Percentiles rank a stretch among this genome's conserved stretches.
These are phyloP conservation scores for Xylariaceae sp. DNA, from an alignment of 2,329 filamentous ascomycete species.

Conservation along the genomic window DNA sequence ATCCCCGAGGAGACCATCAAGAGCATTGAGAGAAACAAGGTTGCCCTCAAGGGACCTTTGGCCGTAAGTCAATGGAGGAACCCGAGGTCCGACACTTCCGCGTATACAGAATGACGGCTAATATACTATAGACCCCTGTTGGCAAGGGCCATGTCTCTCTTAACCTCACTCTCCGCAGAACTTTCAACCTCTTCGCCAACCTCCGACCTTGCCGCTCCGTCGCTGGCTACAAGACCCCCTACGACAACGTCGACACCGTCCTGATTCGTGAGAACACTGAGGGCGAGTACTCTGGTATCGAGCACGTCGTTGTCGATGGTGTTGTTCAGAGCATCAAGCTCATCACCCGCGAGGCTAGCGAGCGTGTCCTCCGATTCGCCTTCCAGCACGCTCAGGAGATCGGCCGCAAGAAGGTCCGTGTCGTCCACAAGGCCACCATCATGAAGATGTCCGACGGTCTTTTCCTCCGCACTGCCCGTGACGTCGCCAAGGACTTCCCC, in stretches of 20 bases:
- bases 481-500: constrained; percentile 93
- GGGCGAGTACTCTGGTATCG: constrained; percentile 98
- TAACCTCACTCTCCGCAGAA: constrained; percentile 95
- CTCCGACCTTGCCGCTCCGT: constrained; percentile 96
- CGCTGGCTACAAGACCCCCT: constrained; percentile 95
- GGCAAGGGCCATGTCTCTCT: constrained; percentile 99
- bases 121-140: constrained; percentile 66
- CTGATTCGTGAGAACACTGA: constrained; percentile 99
- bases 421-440: constrained; percentile 99
- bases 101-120: constrained; percentile 9
- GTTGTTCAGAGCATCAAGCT: constrained; percentile 99
- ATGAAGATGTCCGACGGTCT: constrained; percentile 99
- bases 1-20: constrained; percentile 90
- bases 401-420: constrained; percentile 93
- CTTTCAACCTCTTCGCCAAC: constrained; percentile 99
- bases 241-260: constrained; percentile 94
- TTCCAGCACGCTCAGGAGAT: constrained; percentile 96
- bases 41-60: constrained; percentile 95
- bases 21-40: constrained; percentile 91
- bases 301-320: constrained; percentile 95
- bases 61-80: constrained; percentile 57
- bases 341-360: constrained; percentile 89
- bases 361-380: constrained; percentile 93
- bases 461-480: constrained; percentile 80
- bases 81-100: neutral